phyloP scores from a whole-genome alignment of 257 asterid species.

The Ajuga chamaepitys region DNA sequence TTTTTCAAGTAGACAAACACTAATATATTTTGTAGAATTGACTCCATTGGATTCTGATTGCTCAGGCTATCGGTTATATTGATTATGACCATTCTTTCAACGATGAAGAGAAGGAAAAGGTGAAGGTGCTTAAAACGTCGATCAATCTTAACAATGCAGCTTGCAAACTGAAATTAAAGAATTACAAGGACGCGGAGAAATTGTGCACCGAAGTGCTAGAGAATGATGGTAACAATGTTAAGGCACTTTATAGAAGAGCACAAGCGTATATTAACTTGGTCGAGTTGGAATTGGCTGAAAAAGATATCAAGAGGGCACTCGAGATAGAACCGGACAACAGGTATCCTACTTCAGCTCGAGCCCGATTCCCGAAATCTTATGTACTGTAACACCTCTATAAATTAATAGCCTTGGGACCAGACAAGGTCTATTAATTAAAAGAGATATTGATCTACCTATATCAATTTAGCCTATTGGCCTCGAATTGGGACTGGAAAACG shows the following conservation, averaged over 20 bases:
- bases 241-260: constrained; percentile 62
- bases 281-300: constrained; percentile 53
- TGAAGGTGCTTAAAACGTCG: constrained; percentile 28
- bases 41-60: background rate
- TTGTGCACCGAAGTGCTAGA: constrained; percentile 48
- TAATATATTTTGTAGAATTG: background rate
- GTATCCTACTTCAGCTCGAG: constrained; percentile 10
- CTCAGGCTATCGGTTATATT: constrained; percentile 38
- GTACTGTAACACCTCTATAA: too few species aligned
- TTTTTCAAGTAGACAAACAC: too few species aligned
- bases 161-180: constrained; percentile 55
- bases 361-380: background rate
- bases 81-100: constrained; percentile 40
- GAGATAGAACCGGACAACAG: constrained; percentile 59
- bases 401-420: too few species aligned
- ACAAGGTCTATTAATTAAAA: too few species aligned
- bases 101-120: constrained; percentile 48
- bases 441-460: too few species aligned
- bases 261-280: constrained; percentile 47
- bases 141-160: constrained; percentile 58
- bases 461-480: too few species aligned
- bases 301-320: constrained; percentile 53
- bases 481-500: too few species aligned
- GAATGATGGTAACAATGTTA: constrained; percentile 35
- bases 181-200: constrained; percentile 42